Conservation (phyloP, 2,329 filamentous ascomycete species). For the Hypoxylon sp. region DNA sequence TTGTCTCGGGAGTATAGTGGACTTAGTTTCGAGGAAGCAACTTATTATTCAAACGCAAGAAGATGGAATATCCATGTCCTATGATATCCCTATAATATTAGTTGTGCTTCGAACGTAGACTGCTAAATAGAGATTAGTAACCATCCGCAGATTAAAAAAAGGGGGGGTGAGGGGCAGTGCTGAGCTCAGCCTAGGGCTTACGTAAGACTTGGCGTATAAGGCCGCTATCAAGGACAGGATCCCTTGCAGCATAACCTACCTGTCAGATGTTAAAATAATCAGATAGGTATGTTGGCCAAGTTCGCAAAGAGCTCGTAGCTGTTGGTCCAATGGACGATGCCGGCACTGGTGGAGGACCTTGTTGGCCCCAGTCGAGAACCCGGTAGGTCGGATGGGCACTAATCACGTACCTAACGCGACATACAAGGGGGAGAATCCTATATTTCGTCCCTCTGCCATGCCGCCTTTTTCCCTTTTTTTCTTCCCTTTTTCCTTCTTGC, state of each 20-base stretch:
- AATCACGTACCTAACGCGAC: not conserved
- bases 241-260: not conserved
- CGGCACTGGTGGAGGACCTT: conserved; percentile 27
- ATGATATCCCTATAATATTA: not conserved
- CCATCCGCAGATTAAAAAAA: not conserved
- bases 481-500: not conserved
- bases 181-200: conserved; percentile 6
- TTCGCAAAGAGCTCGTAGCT: not conserved
- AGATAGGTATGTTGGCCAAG: not conserved
- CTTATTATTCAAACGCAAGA: not conserved
- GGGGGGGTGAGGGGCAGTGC: not conserved
- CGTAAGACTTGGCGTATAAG: not conserved
- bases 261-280: conserved; percentile 1
- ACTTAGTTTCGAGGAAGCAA: not conserved
- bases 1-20: not conserved
- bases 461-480: not conserved
- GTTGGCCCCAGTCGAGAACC: conserved; percentile 39
- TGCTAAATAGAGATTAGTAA: not conserved
- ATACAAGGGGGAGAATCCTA: not conserved
- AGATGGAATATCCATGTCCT: not conserved
- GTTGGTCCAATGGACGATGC: conserved; percentile 9
- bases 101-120: too few species aligned
- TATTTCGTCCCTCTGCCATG: not conserved
- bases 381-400: conserved; percentile 29
- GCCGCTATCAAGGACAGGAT: not conserved